phyloP scores from a whole-genome alignment of 2,329 filamentous ascomycete genomes.

The Neopestalotiopsis sp. region DNA sequence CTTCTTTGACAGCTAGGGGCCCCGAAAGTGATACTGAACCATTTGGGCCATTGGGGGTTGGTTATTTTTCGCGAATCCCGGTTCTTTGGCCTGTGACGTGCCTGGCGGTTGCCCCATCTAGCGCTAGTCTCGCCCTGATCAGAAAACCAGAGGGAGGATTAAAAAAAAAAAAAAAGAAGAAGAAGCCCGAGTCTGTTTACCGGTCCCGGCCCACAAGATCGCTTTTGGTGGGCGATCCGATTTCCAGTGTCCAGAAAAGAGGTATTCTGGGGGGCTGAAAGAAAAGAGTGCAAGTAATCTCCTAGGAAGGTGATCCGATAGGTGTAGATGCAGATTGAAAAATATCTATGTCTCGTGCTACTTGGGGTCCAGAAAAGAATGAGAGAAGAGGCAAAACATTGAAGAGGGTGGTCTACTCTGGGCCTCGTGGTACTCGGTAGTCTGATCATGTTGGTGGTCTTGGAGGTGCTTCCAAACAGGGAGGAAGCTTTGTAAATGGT shows the following conservation, averaged over 20 bases:
- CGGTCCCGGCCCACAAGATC: conserved; percentile 7
- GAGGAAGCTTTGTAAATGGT: conserved; percentile 4
- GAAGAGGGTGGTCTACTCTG: conserved; percentile 8
- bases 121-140: conserved; percentile 18
- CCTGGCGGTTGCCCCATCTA: not conserved
- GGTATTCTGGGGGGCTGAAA: not conserved
- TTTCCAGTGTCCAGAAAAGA: not conserved
- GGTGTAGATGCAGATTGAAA: not conserved
- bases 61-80: conserved; percentile 4
- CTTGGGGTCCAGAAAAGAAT: not conserved
- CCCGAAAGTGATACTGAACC: not conserved
- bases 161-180: not conserved
- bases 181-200: not conserved
- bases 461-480: not conserved
- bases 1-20: not conserved
- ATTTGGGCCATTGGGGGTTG: not conserved
- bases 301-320: too few species aligned
- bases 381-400: not conserved
- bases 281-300: not conserved
- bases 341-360: not conserved
- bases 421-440: conserved; percentile 14
- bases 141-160: not conserved
- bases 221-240: not conserved
- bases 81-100: conserved; percentile 10
- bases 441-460: not conserved